Conservation (phyloP, 805 yeast genomes). For the Teunomyces tritomae region DNA sequence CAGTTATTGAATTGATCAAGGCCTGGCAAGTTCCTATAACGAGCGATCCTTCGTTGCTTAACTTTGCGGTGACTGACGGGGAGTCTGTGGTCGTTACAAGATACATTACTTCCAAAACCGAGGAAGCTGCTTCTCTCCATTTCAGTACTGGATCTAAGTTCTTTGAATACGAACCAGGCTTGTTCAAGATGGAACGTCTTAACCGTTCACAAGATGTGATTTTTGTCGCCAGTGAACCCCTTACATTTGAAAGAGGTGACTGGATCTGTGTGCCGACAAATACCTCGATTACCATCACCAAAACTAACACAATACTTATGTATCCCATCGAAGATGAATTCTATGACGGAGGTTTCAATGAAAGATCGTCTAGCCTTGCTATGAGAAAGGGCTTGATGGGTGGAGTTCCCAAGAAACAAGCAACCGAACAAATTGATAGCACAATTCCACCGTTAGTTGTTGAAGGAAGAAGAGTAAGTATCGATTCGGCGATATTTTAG, state of each 20-base stretch:
- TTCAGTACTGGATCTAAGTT: constrained; percentile 92
- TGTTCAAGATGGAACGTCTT: constrained; percentile 89
- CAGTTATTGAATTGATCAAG: constrained; percentile 72
- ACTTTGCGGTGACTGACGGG: constrained; percentile 96
- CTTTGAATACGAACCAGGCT: constrained; percentile 86
- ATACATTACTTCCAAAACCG: constrained; percentile 82
- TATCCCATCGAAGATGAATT: constrained; percentile 92
- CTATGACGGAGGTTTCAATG: constrained; percentile 65
- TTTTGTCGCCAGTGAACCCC: constrained; percentile 96
- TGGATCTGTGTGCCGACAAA: constrained; percentile 98
- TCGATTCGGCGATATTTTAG: constrained; percentile 7
- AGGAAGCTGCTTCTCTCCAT: constrained; percentile 95
- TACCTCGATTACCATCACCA: constrained; percentile 74
- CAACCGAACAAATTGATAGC: constrained; percentile 21
- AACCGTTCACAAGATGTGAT: constrained; percentile 92
- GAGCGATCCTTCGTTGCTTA: constrained; percentile 71
- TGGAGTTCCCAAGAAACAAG: constrained; percentile 61
- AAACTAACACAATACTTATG: constrained; percentile 75
- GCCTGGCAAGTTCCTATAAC: constrained; percentile 72
- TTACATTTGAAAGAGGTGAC: constrained; percentile 94
- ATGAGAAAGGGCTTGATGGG: constrained; percentile 92
- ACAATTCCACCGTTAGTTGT: constrained; percentile 35
- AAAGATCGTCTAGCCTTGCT: constrained; percentile 78
- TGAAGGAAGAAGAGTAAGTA: constrained; percentile 29
- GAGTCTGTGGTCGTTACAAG: constrained; percentile 80